phyloP scores from a whole-genome alignment of 164 flowering plant genomes.

The Piper longum region DNA sequence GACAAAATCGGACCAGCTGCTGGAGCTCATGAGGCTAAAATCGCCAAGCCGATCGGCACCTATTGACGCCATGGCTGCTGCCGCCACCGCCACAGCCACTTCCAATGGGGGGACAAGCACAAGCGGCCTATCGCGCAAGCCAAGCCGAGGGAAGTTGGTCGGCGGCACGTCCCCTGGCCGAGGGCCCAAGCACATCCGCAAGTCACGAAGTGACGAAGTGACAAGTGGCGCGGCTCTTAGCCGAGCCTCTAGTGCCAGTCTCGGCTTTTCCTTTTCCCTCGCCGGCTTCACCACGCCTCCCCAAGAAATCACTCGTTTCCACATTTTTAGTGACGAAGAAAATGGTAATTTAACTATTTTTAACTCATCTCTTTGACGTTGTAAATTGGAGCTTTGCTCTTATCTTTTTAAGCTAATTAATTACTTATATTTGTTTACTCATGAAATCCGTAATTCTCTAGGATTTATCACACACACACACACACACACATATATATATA shows the following conservation, averaged over 20 bases:
- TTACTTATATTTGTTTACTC: too few species aligned
- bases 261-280: constrained; percentile 84
- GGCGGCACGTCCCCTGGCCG: constrained; percentile 46
- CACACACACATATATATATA: too few species aligned
- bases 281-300: constrained; percentile 81
- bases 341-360: constrained; percentile 24
- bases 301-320: constrained; percentile 59
- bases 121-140: constrained; percentile 31
- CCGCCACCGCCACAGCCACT: neutral
- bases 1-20: constrained; percentile 59
- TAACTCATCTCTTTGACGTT: too few species aligned
- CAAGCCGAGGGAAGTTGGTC: constrained; percentile 30
- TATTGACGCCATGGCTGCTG: constrained; percentile 15
- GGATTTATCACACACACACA: too few species aligned
- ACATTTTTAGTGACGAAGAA: constrained; percentile 62
- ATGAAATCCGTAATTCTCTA: too few species aligned
- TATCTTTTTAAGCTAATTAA: too few species aligned
- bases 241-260: constrained; percentile 93
- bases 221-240: constrained; percentile 73
- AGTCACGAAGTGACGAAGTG: constrained; percentile 70
- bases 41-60: constrained; percentile 23
- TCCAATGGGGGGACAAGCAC: neutral
- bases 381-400: too few species aligned
- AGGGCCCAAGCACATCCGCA: constrained; percentile 42
- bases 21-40: constrained; percentile 33